Evolutionary conservation across 805 yeast genomes (phyloP).

Genomic region (Candida sphagnicola): DNA sequence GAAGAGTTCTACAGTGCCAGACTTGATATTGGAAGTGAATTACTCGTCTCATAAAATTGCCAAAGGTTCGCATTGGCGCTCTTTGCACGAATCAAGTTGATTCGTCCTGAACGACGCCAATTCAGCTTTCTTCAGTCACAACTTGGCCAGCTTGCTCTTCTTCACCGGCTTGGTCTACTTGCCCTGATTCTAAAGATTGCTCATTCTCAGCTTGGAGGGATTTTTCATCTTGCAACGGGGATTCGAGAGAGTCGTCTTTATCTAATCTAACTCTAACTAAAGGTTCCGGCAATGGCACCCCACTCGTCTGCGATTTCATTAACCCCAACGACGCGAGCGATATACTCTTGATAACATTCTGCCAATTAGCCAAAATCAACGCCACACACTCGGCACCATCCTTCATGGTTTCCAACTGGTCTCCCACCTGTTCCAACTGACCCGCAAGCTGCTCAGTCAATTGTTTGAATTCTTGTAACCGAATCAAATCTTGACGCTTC

Average conservation of each 20-base stretch:
- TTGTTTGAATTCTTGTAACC: constrained; percentile 43
- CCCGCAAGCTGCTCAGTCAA: constrained; percentile 43
- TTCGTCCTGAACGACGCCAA: no score
- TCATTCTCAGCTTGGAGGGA: not conserved
- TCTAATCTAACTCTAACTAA: constrained; percentile 55
- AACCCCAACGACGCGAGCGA: constrained; percentile 57
- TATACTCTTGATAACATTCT: constrained; percentile 54
- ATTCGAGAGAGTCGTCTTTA: constrained; percentile 25
- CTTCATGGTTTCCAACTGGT: constrained; percentile 44
- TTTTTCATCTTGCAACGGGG: constrained; percentile 5
- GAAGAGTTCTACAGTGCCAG: no score
- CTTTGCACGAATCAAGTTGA: no score
- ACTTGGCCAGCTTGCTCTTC: no score
- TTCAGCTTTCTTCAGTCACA: no score
- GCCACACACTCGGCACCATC: constrained; percentile 62
- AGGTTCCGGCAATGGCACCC: constrained; percentile 59
- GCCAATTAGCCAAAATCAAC: constrained; percentile 61
- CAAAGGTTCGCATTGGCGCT: no score
- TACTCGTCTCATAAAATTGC: no score
- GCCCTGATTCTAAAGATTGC: not conserved
- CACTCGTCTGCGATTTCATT: constrained; percentile 32
- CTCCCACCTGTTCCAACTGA: constrained; percentile 47
- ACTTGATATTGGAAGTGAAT: no score
- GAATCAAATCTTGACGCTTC: constrained; percentile 49
- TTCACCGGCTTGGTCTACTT: not conserved